Evolutionary conservation across 495 filamentous ascomycete genomes (phyloP).

Genomic region (Terfezia boudieri): DNA sequence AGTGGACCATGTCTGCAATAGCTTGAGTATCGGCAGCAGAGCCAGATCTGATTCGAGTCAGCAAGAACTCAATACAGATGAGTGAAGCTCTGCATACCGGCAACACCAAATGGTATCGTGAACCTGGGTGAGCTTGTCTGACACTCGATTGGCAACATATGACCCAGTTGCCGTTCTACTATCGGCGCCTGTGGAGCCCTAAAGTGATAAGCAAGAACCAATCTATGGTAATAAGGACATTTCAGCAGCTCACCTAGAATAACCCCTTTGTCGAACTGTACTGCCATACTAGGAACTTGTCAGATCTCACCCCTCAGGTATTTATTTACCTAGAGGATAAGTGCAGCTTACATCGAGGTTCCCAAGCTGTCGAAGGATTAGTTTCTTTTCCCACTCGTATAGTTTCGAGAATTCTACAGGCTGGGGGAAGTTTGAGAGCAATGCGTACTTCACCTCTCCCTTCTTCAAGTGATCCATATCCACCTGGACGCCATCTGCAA

Average conservation of each 20-base stretch:
- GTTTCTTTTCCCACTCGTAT: no score
- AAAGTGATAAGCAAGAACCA: constrained; percentile 6
- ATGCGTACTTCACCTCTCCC: constrained; percentile 69
- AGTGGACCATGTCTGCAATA: constrained; percentile 90
- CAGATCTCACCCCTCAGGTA: constrained; percentile 1
- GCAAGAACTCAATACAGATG: not conserved
- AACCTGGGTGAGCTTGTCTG: constrained; percentile 95
- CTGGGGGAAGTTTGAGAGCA: not conserved
- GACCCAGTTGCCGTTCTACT: constrained; percentile 96
- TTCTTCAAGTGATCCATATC: constrained; percentile 93
- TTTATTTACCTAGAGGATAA: no score
- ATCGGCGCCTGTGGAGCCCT: constrained; percentile 42
- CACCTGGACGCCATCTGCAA: constrained; percentile 90
- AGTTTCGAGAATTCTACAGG: no score
- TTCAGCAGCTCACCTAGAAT: constrained; percentile 43
- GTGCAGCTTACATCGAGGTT: constrained; percentile 70
- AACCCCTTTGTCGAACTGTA: constrained; percentile 94
- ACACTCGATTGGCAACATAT: constrained; percentile 97
- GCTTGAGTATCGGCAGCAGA: constrained; percentile 96
- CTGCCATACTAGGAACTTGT: constrained; percentile 43
- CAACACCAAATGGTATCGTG: constrained; percentile 99
- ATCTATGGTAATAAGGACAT: not conserved
- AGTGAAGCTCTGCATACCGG: constrained; percentile 21
- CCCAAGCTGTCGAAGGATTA: constrained; percentile 38
- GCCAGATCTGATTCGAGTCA: constrained; percentile 34